Conservation (phyloP, 352 stramenopile genomes). For the Pythium brassicae region DNA sequence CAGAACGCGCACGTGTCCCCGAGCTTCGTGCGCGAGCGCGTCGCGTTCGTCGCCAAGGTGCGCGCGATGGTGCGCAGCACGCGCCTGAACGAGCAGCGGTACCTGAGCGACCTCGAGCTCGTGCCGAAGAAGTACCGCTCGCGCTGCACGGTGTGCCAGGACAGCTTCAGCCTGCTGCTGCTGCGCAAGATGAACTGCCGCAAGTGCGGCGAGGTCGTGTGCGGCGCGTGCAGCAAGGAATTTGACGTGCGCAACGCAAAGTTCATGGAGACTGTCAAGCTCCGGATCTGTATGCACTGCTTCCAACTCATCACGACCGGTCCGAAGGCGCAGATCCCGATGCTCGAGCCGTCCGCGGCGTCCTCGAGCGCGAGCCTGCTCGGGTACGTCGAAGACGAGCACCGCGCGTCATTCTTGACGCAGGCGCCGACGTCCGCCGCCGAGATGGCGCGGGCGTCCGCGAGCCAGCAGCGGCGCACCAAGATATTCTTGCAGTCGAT, state of each 20-base stretch:
- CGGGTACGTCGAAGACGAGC: constrained; percentile 61
- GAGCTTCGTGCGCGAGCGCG: constrained; percentile 33
- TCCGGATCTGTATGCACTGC: constrained; percentile 85
- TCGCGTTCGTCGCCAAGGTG: constrained; percentile 50
- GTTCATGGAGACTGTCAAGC: constrained; percentile 59
- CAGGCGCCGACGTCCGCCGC: constrained; percentile 23
- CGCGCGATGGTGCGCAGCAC: constrained; percentile 64
- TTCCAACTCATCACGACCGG: constrained; percentile 77
- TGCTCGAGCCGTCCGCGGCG: constrained; percentile 45
- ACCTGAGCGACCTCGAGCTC: constrained; percentile 76
- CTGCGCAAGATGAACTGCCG: constrained; percentile 82
- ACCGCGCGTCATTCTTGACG: constrained; percentile 55
- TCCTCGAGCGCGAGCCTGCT: constrained; percentile 62
- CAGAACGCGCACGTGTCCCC: constrained; percentile 46
- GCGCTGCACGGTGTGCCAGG: constrained; percentile 70
- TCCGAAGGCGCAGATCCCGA: constrained; percentile 36
- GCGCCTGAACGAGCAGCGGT: constrained; percentile 76
- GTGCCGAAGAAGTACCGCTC: constrained; percentile 78
- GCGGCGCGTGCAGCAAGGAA: constrained; percentile 79
- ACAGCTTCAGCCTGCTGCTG: constrained; percentile 81
- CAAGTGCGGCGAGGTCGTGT: constrained; percentile 86
- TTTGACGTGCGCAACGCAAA: constrained; percentile 65
- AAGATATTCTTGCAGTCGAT: constrained; percentile 80
- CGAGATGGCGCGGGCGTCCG: constrained; percentile 9
- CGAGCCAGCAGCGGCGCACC: constrained; percentile 22